A percentile compares a stretch with the other conserved stretches of the same genome.
phyloP scores from a whole-genome alignment of 768 basidiomycete species.

The Gautieria morchelliformis region DNA sequence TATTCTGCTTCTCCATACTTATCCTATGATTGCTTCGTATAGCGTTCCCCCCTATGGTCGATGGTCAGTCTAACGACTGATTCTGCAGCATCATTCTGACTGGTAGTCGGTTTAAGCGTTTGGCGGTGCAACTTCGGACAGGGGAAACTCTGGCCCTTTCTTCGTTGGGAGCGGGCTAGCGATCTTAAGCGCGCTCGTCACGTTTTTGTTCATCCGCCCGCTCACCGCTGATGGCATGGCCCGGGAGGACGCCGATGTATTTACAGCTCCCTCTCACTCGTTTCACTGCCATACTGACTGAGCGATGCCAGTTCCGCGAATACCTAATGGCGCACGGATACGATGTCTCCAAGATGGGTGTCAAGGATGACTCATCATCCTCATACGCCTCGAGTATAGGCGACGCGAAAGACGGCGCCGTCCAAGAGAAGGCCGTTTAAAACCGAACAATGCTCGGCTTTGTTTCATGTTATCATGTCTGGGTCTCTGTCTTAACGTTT shows the following conservation, averaged over 20 bases:
- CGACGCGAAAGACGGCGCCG: neutral
- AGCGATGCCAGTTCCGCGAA: slow-evolving; percentile 51
- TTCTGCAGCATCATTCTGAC: neutral
- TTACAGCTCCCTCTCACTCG: neutral
- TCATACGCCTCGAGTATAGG: neutral
- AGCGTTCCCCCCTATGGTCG: slow-evolving; percentile 63
- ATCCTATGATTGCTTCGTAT: neutral
- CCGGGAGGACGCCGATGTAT: slow-evolving; percentile 51
- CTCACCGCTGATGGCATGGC: slow-evolving; percentile 71
- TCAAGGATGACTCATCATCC: slow-evolving; percentile 13
- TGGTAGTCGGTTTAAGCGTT: slow-evolving; percentile 35
- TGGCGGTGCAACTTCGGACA: slow-evolving; percentile 39
- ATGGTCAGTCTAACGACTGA: slow-evolving; percentile 27
- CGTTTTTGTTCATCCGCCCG: slow-evolving; percentile 65
- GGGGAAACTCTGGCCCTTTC: slow-evolving; percentile 78
- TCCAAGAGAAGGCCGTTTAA: neutral
- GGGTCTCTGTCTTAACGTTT: neutral
- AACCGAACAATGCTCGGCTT: neutral
- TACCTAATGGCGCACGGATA: slow-evolving; percentile 75
- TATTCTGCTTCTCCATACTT: neutral
- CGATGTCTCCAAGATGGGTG: slow-evolving; percentile 67
- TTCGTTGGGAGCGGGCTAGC: slow-evolving; percentile 77
- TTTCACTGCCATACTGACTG: neutral
- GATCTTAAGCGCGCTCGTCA: slow-evolving; percentile 63
- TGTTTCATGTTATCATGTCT: neutral